phyloP scores from a whole-genome alignment of 371 early-diverging fungal species.

The Smittium mucronatum region DNA sequence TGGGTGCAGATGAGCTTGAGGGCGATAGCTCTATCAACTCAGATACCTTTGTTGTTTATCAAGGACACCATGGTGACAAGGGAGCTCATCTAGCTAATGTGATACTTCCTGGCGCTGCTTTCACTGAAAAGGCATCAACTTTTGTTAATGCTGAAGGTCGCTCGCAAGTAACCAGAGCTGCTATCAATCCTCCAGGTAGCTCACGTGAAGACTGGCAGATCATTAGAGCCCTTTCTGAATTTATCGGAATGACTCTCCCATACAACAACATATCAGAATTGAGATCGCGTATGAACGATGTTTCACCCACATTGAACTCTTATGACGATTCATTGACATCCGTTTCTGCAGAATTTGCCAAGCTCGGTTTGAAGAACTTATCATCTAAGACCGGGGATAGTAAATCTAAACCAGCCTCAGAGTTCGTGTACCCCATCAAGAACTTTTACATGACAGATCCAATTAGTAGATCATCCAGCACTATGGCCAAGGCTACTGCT shows the following conservation, averaged over 20 bases:
- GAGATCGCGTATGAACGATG: constrained; percentile 70
- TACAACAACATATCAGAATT: constrained; percentile 75
- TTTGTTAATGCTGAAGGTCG: constrained; percentile 94
- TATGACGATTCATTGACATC: constrained; percentile 52
- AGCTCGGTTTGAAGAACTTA: constrained; percentile 46
- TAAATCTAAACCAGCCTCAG: constrained; percentile 27
- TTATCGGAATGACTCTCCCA: constrained; percentile 68
- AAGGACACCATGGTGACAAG: constrained; percentile 95
- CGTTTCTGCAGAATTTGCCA: constrained; percentile 37
- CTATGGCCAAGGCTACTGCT: constrained; percentile 72
- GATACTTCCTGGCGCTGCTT: constrained; percentile 89
- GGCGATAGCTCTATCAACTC: constrained; percentile 55
- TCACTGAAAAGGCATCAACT: constrained; percentile 92
- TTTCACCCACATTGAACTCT: constrained; percentile 69
- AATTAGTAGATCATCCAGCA: constrained; percentile 78
- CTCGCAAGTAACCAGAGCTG: constrained; percentile 80
- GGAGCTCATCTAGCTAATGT: constrained; percentile 93
- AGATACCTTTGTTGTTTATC: constrained; percentile 94
- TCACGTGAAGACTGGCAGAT: constrained; percentile 98
- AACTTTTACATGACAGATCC: constrained; percentile 93
- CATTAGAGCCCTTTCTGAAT: constrained; percentile 87
- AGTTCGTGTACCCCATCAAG: constrained; percentile 38
- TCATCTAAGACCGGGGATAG: constrained; percentile 13
- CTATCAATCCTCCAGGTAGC: constrained; percentile 78
- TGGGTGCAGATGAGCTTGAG: constrained; percentile 79